phyloP scores from a whole-genome alignment of 768 basidiomycete genomes.

The Gelatoporia subvermispora region DNA sequence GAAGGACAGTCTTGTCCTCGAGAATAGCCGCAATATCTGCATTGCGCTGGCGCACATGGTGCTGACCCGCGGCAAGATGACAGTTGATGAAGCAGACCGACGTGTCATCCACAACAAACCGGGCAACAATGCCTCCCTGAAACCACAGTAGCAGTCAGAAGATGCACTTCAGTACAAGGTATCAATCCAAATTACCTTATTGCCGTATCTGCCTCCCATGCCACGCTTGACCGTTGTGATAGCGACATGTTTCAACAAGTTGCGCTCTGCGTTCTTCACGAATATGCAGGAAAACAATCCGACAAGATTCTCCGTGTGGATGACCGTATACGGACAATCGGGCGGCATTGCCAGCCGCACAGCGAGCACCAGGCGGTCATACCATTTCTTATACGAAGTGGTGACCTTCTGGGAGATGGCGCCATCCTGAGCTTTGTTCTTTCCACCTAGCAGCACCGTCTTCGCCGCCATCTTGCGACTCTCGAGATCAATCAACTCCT shows the following conservation, averaged over 20 bases:
- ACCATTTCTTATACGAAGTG: constrained; percentile 83
- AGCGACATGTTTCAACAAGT: constrained; percentile 56
- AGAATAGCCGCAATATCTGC: constrained; percentile 84
- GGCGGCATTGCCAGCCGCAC: constrained; percentile 72
- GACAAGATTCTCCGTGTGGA: constrained; percentile 85
- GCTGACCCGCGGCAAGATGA: constrained; percentile 94
- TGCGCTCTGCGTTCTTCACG: constrained; percentile 61
- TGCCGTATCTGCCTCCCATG: constrained; percentile 90
- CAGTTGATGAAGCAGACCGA: constrained; percentile 95
- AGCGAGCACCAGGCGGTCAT: constrained; percentile 69
- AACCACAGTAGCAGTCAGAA: not conserved
- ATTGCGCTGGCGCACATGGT: constrained; percentile 75
- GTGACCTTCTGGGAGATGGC: constrained; percentile 80
- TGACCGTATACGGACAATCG: constrained; percentile 70
- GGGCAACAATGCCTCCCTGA: constrained; percentile 86
- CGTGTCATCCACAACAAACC: constrained; percentile 87
- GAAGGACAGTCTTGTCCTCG: constrained; percentile 73
- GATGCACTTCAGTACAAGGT: not conserved
- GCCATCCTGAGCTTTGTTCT: constrained; percentile 60
- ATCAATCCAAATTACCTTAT: constrained; percentile 62
- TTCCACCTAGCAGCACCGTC: constrained; percentile 73
- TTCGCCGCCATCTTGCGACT: constrained; percentile 89
- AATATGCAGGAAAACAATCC: constrained; percentile 81
- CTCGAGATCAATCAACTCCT: constrained; percentile 96
- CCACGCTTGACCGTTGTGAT: constrained; percentile 88